These are phyloP conservation scores for Hyphopichia khmerensis DNA, from an alignment of 1,139 yeast species.

Conservation along the genomic window DNA sequence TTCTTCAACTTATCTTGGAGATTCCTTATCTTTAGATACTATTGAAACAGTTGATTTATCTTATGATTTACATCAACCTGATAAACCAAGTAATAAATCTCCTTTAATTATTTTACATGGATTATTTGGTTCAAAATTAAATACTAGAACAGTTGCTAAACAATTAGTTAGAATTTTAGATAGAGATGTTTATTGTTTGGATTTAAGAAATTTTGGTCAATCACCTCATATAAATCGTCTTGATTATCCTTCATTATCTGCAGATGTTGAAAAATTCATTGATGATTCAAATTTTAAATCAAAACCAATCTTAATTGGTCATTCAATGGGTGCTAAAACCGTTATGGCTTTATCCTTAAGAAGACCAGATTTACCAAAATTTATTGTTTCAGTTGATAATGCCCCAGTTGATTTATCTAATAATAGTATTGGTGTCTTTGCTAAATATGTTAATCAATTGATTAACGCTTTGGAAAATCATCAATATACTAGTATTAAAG, in stretches of 20 bases:
- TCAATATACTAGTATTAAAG: slow-evolving; percentile 52
- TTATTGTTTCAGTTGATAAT: slow-evolving; percentile 81
- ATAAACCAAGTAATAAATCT: slow-evolving; percentile 15
- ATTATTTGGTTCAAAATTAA: slow-evolving; percentile 77
- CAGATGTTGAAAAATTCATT: slow-evolving; percentile 78
- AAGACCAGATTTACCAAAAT: slow-evolving; percentile 60
- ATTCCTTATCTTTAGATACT: slow-evolving; percentile 20
- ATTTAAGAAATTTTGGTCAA: slow-evolving; percentile 88
- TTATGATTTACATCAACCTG: slow-evolving; percentile 31
- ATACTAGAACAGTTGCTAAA: slow-evolving; percentile 74
- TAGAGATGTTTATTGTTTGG: slow-evolving; percentile 65
- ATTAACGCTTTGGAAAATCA: slow-evolving; percentile 48
- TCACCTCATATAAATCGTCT: slow-evolving; percentile 73
- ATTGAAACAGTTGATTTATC: slow-evolving; percentile 30
- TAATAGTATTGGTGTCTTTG: slow-evolving; percentile 51
- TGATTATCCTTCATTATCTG: slow-evolving; percentile 79
- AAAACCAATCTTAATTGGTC: slow-evolving; percentile 76
- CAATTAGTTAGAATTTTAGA: slow-evolving; percentile 38
- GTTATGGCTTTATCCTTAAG: slow-evolving; percentile 86
- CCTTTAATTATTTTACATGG: slow-evolving; percentile 88
- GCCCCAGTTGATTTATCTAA: slow-evolving; percentile 75
- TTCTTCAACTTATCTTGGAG: slow-evolving; percentile 19
- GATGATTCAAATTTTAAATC: slow-evolving; percentile 39
- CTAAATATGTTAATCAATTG: slow-evolving; percentile 65
- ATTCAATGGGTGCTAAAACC: slow-evolving; percentile 96